Conservation (phyloP, 2,329 filamentous ascomycete species). For the Trichophyton benhamiae region DNA sequence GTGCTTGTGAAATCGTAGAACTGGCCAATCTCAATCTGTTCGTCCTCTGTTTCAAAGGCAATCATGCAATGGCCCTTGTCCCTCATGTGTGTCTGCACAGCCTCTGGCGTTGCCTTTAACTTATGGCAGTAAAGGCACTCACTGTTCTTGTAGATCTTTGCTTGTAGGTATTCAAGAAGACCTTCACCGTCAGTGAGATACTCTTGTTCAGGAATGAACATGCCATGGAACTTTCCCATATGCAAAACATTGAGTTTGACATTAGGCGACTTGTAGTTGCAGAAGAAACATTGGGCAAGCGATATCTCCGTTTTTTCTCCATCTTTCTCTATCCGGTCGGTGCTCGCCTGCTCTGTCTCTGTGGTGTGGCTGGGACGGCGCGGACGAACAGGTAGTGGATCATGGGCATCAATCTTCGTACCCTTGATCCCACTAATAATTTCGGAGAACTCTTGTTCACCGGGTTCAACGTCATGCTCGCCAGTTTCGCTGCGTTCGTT, state of each 20-base stretch:
- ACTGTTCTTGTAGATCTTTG: constrained; percentile 65
- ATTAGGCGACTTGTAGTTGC: constrained; percentile 70
- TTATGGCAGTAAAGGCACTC: constrained; percentile 86
- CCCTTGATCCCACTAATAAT: constrained; percentile 68
- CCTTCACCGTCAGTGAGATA: constrained; percentile 76
- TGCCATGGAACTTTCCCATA: constrained; percentile 86
- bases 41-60: constrained; percentile 73
- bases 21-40: constrained; percentile 87
- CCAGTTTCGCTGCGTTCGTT: constrained; percentile 21
- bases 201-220: constrained; percentile 84
- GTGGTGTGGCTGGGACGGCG: constrained; percentile 31
- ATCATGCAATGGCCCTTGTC: constrained; percentile 97
- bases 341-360: constrained; percentile 20
- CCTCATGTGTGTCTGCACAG: constrained; percentile 90
- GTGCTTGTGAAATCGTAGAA: constrained; percentile 96
- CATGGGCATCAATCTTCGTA: constrained; percentile 43
- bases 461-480: constrained; percentile 34
- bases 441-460: constrained; percentile 57
- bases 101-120: constrained; percentile 61
- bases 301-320: constrained; percentile 30
- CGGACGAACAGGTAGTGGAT: constrained; percentile 31
- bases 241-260: constrained; percentile 67
- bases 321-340: constrained; percentile 21
- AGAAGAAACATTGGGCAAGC: constrained; percentile 64
- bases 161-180: constrained; percentile 62